Percentiles rank a stretch among this genome's conserved stretches.
Conservation (phyloP, 352 stramenopile genomes). For the Phytophthora cryptogea region DNA sequence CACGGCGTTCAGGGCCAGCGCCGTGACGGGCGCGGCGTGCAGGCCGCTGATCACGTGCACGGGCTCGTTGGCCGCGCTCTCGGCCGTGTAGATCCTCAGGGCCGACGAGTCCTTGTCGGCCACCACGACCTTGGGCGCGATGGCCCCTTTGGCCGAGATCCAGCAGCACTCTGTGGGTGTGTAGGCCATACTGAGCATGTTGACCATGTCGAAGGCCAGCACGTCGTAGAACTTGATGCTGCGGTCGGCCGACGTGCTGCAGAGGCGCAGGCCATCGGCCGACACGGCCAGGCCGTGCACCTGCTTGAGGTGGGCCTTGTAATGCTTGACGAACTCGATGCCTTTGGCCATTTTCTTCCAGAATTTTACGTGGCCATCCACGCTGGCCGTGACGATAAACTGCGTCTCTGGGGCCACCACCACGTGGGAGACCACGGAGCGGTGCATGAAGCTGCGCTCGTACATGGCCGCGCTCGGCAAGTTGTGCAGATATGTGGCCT, state of each 20-base stretch:
- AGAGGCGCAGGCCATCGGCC: constrained; percentile 83
- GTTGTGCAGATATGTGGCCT: constrained; percentile 77
- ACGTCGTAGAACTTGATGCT: constrained; percentile 99
- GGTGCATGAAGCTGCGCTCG: constrained; percentile 98
- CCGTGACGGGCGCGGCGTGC: constrained; percentile 92
- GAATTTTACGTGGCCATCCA: constrained; percentile 99
- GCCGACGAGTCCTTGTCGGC: constrained; percentile 59
- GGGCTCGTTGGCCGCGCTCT: constrained; percentile 55
- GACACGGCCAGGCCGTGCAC: constrained; percentile 89
- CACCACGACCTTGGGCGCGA: constrained; percentile 78
- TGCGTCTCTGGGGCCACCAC: constrained; percentile 91
- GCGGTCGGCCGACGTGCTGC: constrained; percentile 88
- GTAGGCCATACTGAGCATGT: constrained; percentile 92
- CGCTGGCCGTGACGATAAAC: constrained; percentile 96
- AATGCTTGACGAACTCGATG: constrained; percentile 99
- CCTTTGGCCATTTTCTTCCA: constrained; percentile 97
- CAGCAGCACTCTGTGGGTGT: constrained; percentile 75
- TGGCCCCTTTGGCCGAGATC: constrained; percentile 63
- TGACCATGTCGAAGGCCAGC: constrained; percentile 97
- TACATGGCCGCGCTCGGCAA: constrained; percentile 93
- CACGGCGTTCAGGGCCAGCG: constrained; percentile 86
- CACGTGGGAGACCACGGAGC: constrained; percentile 93
- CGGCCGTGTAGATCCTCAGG: constrained; percentile 90
- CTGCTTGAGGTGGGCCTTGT: constrained; percentile 94
- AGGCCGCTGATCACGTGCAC: constrained; percentile 76